phyloP scores from a whole-genome alignment of 495 filamentous ascomycete genomes.

The Parachaetomium inaequale region DNA sequence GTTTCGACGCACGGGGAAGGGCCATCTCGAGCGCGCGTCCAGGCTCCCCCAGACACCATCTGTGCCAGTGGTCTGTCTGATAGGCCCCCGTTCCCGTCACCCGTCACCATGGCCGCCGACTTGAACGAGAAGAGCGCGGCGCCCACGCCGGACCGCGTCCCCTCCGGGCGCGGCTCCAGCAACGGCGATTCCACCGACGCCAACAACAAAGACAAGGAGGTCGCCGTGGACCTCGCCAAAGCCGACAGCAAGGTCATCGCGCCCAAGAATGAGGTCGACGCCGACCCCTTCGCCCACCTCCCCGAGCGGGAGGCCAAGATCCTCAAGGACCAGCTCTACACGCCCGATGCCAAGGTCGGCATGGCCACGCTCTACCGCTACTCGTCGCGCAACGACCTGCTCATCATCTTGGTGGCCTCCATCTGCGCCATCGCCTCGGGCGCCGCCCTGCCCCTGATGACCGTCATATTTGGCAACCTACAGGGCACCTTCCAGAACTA shows the following conservation, averaged over 20 bases:
- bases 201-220: slow-evolving; percentile 5
- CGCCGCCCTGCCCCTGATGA: slow-evolving; percentile 83
- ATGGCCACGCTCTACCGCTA: slow-evolving; percentile 73
- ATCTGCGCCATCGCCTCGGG: slow-evolving; percentile 74
- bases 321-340: slow-evolving; percentile 66
- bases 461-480: slow-evolving; percentile 76
- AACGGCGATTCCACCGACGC: slow-evolving; percentile 34
- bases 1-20: background rate
- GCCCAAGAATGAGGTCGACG: slow-evolving; percentile 37
- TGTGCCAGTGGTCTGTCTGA: background rate
- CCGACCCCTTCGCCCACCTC: slow-evolving; percentile 54
- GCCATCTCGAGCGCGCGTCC: background rate
- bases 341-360: slow-evolving; percentile 60
- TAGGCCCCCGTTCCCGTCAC: background rate
- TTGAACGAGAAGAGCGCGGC: slow-evolving; percentile 30
- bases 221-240: slow-evolving; percentile 35
- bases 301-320: slow-evolving; percentile 60
- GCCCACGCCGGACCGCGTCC: slow-evolving; percentile 7
- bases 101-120: slow-evolving; percentile 24
- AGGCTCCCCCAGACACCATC: background rate
- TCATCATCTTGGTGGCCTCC: slow-evolving; percentile 64
- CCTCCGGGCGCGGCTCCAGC: slow-evolving; percentile 33
- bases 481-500: slow-evolving; percentile 68
- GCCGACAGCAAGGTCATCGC: slow-evolving; percentile 49
- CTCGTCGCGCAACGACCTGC: slow-evolving; percentile 66